These are phyloP conservation scores for Pseudogymnoascus sp. DNA, from an alignment of 2,329 filamentous ascomycete genomes.

Conservation along the genomic window DNA sequence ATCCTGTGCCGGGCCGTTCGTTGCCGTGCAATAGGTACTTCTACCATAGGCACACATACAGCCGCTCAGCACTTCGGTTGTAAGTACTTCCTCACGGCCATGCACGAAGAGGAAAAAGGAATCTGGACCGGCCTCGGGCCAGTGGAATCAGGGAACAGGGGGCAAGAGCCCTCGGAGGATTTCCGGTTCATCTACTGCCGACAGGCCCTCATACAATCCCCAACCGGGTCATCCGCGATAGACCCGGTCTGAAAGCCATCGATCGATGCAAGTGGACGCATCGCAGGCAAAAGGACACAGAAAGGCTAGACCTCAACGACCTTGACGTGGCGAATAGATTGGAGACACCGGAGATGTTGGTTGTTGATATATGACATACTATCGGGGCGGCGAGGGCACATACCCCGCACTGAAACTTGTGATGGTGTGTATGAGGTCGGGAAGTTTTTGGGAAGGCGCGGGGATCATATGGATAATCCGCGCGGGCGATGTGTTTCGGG, in stretches of 20 bases:
- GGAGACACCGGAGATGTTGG: not conserved
- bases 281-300: not conserved
- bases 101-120: not conserved
- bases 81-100: not conserved
- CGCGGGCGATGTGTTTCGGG: not conserved
- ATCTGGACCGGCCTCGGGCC: not conserved
- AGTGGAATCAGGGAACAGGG: slow-evolving; percentile 4
- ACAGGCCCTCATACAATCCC: not conserved
- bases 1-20: not conserved
- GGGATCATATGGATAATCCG: slow-evolving; percentile 5
- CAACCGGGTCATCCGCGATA: not conserved
- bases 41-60: not conserved
- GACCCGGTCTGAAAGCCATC: not conserved
- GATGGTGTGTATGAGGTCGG: not conserved
- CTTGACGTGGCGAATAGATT: slow-evolving; percentile 4
- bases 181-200: not conserved
- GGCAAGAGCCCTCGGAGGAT: not conserved
- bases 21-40: not conserved
- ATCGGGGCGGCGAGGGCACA: not conserved
- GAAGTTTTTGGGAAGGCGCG: not conserved
- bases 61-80: not conserved
- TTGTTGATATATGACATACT: slow-evolving; percentile 4
- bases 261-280: not conserved
- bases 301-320: not conserved
- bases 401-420: not conserved